Evolutionary conservation across 345 rosid genomes (phyloP).

Genomic region (Bruguiera parviflora): DNA sequence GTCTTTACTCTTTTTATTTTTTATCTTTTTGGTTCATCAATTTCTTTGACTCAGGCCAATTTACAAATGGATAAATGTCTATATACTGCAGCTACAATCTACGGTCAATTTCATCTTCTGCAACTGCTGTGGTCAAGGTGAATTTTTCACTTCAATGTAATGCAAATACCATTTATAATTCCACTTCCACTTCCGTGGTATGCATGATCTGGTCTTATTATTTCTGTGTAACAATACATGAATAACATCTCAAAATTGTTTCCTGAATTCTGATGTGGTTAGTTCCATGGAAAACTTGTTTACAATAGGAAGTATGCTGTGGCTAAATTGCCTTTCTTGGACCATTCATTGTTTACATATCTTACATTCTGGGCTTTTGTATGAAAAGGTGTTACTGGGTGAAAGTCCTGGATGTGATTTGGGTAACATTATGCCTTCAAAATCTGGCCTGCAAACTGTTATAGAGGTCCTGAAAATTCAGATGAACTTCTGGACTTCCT

Average conservation of each 20-base stretch:
- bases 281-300: not conserved
- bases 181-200: conserved; percentile 4
- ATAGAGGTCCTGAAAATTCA: conserved; percentile 80
- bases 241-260: not conserved
- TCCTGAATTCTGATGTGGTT: not conserved
- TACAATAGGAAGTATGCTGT: not conserved
- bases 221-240: not conserved
- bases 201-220: not conserved
- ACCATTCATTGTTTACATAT: not conserved
- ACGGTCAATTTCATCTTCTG: conserved; percentile 94
- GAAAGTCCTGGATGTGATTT: conserved; percentile 47
- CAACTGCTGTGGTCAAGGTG: conserved; percentile 92
- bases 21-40: not conserved
- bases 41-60: not conserved
- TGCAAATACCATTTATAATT: not conserved
- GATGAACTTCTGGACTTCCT: conserved; percentile 70
- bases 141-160: conserved; percentile 11
- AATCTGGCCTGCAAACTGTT: conserved; percentile 64
- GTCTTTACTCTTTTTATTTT: conserved; percentile 7
- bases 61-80: not conserved
- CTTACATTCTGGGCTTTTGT: conserved; percentile 15
- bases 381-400: conserved; percentile 65
- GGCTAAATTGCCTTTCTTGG: not conserved
- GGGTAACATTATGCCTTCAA: conserved; percentile 49
- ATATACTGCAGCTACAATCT: conserved; percentile 76